These are phyloP conservation scores for Verticillium nubilum DNA, from an alignment of 2,329 filamentous ascomycete genomes.

Conservation along the genomic window DNA sequence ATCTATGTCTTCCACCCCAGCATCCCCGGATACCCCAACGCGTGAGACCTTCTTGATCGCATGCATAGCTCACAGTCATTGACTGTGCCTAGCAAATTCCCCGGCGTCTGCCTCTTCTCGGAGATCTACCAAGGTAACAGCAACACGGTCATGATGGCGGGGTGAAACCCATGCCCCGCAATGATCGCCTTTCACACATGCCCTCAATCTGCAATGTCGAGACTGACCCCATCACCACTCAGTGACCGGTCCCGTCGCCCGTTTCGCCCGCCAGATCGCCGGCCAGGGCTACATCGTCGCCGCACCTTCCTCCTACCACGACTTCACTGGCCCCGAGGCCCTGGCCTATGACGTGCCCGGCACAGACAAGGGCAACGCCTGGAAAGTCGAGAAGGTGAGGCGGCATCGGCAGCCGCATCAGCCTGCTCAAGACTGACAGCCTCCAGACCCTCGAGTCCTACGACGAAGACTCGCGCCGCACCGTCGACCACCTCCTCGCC, in stretches of 20 bases:
- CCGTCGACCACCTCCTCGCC: conserved; percentile 64
- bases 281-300: conserved; percentile 91
- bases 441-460: conserved; percentile 73
- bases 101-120: conserved; percentile 81
- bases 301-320: conserved; percentile 86
- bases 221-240: conserved; percentile 8
- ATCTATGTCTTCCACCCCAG: conserved; percentile 86
- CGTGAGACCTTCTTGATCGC: conserved; percentile 45
- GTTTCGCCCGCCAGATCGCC: conserved; percentile 87
- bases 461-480: conserved; percentile 68
- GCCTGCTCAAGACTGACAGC: not conserved
- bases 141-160: conserved; percentile 4
- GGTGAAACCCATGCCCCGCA: not conserved
- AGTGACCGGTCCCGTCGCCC: conserved; percentile 86
- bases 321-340: conserved; percentile 81
- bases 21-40: conserved; percentile 80
- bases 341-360: conserved; percentile 82
- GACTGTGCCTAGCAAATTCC: conserved; percentile 55
- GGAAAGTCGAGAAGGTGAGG: conserved; percentile 71
- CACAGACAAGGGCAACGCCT: conserved; percentile 81
- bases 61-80: not conserved
- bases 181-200: not conserved
- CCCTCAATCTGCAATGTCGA: not conserved
- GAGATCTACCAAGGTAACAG: conserved; percentile 87
- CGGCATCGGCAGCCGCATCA: not conserved